Percentiles rank a stretch among this genome's conserved stretches.
phyloP scores from a whole-genome alignment of 768 basidiomycete species.

The Epithele typhae region DNA sequence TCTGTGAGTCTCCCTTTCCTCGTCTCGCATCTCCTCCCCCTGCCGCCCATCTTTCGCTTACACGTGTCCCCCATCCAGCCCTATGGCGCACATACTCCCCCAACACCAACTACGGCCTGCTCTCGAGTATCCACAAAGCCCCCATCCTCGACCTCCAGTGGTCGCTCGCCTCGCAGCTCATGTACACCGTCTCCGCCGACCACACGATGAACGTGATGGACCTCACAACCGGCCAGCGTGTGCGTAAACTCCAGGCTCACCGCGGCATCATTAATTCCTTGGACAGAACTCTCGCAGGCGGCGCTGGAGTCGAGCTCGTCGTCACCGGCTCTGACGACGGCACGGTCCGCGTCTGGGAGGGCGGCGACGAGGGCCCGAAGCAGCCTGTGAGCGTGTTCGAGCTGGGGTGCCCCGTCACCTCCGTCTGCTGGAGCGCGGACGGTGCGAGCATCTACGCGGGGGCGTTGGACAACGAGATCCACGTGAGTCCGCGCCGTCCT shows the following conservation, averaged over 20 bases:
- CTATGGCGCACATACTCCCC: slow-evolving; percentile 91
- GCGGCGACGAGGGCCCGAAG: slow-evolving; percentile 69
- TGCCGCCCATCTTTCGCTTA: background rate
- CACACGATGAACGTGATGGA: slow-evolving; percentile 74
- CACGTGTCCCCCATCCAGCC: slow-evolving; percentile 40
- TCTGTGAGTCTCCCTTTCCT: slow-evolving; percentile 58
- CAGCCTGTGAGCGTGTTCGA: slow-evolving; percentile 76
- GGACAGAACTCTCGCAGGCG: slow-evolving; percentile 81
- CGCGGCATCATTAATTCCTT: slow-evolving; percentile 87
- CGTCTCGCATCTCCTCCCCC: background rate
- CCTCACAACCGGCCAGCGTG: slow-evolving; percentile 77
- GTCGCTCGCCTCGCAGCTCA: slow-evolving; percentile 66
- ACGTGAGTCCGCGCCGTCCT: slow-evolving; percentile 69
- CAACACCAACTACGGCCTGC: slow-evolving; percentile 87
- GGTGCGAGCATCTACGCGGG: slow-evolving; percentile 88
- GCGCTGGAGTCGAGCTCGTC: slow-evolving; percentile 80
- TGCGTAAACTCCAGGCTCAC: slow-evolving; percentile 82
- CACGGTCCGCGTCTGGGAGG: slow-evolving; percentile 89
- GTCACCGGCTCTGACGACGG: slow-evolving; percentile 92
- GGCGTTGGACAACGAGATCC: slow-evolving; percentile 93
- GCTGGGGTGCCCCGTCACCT: slow-evolving; percentile 85
- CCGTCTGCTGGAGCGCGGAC: slow-evolving; percentile 90
- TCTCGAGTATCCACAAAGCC: slow-evolving; percentile 81
- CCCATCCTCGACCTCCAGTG: slow-evolving; percentile 92
- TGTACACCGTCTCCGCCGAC: slow-evolving; percentile 91